Conservation (phyloP, 192 early-diverging fungal species). For the Coemansia sp. region DNA sequence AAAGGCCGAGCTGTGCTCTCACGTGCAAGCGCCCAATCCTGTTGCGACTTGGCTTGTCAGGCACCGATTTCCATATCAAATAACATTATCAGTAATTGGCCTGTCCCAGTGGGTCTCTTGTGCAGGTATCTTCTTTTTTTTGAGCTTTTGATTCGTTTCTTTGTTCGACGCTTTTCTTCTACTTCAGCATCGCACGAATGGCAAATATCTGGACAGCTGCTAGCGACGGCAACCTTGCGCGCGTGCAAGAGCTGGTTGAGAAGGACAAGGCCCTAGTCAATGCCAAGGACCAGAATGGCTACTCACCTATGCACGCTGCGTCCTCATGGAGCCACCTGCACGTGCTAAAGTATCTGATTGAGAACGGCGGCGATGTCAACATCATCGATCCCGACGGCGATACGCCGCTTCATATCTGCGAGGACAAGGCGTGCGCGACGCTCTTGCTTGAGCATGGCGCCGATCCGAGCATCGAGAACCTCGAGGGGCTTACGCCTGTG, state of each 20-base stretch:
- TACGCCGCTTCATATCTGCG: constrained; percentile 74
- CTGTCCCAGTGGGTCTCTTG: neutral
- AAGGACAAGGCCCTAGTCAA: constrained; percentile 56
- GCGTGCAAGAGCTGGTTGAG: constrained; percentile 58
- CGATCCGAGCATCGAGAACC: constrained; percentile 60
- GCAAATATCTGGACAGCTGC: constrained; percentile 71
- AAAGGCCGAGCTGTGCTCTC: neutral
- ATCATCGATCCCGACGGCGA: constrained; percentile 77
- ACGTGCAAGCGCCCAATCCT: constrained; percentile 1
- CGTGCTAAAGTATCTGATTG: constrained; percentile 65
- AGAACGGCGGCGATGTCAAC: constrained; percentile 63
- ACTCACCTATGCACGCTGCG: constrained; percentile 78
- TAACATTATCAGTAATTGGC: neutral
- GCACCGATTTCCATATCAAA: neutral
- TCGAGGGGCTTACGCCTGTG: constrained; percentile 56
- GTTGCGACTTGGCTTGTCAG: neutral
- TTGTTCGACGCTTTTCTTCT: neutral
- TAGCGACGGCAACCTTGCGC: constrained; percentile 61
- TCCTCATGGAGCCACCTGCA: constrained; percentile 68
- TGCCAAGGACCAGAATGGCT: constrained; percentile 74
- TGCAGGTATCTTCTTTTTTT: neutral
- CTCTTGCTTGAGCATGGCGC: constrained; percentile 70
- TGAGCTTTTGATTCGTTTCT: too few relatives aligned
- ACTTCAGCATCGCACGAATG: neutral
- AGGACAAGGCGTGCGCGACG: constrained; percentile 65